Evolutionary conservation across 2,329 filamentous ascomycete genomes (phyloP).

Genomic region (Stemphylium beticola): DNA sequence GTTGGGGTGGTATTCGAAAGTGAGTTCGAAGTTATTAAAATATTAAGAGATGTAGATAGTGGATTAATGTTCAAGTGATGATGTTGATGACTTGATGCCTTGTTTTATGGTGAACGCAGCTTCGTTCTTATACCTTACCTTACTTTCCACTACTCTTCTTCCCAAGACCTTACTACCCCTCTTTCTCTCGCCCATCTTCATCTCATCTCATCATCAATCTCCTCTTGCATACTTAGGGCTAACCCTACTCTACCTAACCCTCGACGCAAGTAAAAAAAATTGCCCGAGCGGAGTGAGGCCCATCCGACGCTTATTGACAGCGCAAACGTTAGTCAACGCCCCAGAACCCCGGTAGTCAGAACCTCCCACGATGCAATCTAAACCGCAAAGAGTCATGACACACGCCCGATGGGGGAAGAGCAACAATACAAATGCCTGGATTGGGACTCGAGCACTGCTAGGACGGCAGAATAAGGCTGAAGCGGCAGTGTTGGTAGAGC

Average conservation of each 20-base stretch:
- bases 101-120: no score
- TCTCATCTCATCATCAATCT: no score
- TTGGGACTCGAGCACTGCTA: not conserved
- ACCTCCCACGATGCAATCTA: not conserved
- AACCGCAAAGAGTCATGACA: not conserved
- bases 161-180: no score
- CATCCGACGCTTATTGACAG: not conserved
- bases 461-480: not conserved
- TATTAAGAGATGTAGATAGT: conserved; percentile 1
- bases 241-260: no score
- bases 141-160: no score
- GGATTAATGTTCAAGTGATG: not conserved
- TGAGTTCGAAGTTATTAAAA: not conserved
- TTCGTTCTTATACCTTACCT: no score
- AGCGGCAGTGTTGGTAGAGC: not conserved
- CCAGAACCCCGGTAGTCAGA: not conserved
- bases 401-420: not conserved
- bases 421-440: not conserved
- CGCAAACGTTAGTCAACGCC: not conserved
- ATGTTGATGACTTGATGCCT: no score
- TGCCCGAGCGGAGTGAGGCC: not conserved
- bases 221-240: no score
- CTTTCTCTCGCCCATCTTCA: no score
- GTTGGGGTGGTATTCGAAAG: not conserved
- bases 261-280: not conserved